These are phyloP conservation scores for Chrysosporium keratinophilum DNA, from an alignment of 2,329 filamentous ascomycete species.

Conservation along the genomic window DNA sequence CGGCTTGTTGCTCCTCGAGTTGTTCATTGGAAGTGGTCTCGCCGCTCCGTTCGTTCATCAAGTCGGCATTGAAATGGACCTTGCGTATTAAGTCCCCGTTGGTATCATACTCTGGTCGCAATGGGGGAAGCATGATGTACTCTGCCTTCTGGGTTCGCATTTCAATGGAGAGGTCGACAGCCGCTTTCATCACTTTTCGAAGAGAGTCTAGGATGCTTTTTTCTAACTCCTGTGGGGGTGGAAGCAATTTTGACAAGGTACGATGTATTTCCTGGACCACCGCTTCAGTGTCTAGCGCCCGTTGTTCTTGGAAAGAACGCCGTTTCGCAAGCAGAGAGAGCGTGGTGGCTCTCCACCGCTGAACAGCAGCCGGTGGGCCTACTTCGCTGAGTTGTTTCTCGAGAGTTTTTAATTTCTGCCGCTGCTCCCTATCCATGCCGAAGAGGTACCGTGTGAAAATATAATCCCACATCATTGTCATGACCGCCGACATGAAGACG, in stretches of 20 bases:
- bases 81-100: constrained; percentile 82
- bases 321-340: constrained; percentile 77
- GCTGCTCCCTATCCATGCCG: constrained; percentile 94
- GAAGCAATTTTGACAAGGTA: constrained; percentile 72
- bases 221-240: constrained; percentile 72
- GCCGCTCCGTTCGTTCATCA: constrained; percentile 88
- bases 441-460: constrained; percentile 97
- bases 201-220: constrained; percentile 72
- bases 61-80: constrained; percentile 78
- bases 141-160: constrained; percentile 96
- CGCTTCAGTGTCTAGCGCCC: constrained; percentile 82
- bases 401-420: constrained; percentile 90
- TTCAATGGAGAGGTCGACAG: constrained; percentile 83
- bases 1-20: constrained; percentile 61
- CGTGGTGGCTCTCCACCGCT: constrained; percentile 93
- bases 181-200: constrained; percentile 74
- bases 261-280: constrained; percentile 87
- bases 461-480: constrained; percentile 99
- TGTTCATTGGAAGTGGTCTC: constrained; percentile 63
- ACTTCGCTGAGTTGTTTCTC: constrained; percentile 87
- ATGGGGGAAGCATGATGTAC: constrained; percentile 95
- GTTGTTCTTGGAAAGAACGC: constrained; percentile 68
- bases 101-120: constrained; percentile 88
- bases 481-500: constrained; percentile 96
- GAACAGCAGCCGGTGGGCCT: constrained; percentile 76